Percentiles rank a stretch among this genome's conserved stretches.
Evolutionary conservation across 1,284 basidiomycete species (phyloP).

Genomic region (Boletus subluridellus): DNA sequence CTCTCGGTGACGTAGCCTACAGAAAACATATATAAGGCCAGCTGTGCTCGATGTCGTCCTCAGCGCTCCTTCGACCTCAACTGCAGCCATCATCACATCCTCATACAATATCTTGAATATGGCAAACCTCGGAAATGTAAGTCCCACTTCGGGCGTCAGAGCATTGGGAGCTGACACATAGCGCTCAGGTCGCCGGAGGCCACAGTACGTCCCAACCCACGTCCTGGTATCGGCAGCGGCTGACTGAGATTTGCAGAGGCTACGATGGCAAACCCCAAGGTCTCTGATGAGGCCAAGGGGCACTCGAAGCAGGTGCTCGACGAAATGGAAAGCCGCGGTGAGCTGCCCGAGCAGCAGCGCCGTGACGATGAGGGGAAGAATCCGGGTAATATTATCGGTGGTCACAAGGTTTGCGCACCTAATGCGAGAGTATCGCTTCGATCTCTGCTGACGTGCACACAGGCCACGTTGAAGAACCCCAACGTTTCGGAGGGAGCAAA

Average conservation of each 20-base stretch:
- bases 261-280: constrained; percentile 45
- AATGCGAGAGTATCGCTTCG: neutral
- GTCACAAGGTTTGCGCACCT: constrained; percentile 25
- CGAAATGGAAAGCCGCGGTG: constrained; percentile 32
- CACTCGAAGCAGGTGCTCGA: constrained; percentile 46
- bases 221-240: neutral
- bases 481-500: constrained; percentile 43
- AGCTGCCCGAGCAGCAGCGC: constrained; percentile 20
- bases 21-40: constrained; percentile 12
- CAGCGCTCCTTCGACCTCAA: neutral
- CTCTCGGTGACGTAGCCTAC: constrained; percentile 10
- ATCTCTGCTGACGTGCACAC: constrained; percentile 3
- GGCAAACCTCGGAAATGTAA: constrained; percentile 21
- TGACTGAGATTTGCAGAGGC: constrained; percentile 26
- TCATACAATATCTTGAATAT: constrained; percentile 6
- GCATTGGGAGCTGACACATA: neutral
- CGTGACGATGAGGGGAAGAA: constrained; percentile 14
- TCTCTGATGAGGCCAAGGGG: constrained; percentile 50
- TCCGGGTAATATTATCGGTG: constrained; percentile 24
- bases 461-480: constrained; percentile 39
- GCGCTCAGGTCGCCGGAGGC: constrained; percentile 14
- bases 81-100: neutral
- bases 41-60: neutral
- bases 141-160: neutral
- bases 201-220: constrained; percentile 10